Conservation (phyloP, 1,284 basidiomycete genomes). For the Phellinidium pouzarii region DNA sequence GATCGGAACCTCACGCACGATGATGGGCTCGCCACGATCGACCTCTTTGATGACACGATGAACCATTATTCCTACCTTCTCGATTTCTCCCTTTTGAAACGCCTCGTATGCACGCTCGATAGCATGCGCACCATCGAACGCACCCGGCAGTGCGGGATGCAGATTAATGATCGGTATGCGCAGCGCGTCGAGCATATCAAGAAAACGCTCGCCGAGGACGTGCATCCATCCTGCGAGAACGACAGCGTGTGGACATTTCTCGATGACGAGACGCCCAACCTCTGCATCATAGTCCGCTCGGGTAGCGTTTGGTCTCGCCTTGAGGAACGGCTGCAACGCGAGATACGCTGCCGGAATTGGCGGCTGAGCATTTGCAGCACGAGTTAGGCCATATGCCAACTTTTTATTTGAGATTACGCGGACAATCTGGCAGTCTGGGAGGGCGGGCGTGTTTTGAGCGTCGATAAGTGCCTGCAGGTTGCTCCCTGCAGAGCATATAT, state of each 20-base stretch:
- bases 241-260: slow-evolving; percentile 71
- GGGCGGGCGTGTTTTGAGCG: slow-evolving; percentile 59
- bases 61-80: slow-evolving; percentile 84
- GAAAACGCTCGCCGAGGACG: slow-evolving; percentile 55
- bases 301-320: slow-evolving; percentile 65
- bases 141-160: slow-evolving; percentile 91
- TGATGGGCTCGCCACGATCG: slow-evolving; percentile 83
- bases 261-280: slow-evolving; percentile 68
- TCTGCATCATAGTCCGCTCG: slow-evolving; percentile 84
- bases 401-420: slow-evolving; percentile 92
- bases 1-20: slow-evolving; percentile 77
- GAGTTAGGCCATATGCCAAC: slow-evolving; percentile 82
- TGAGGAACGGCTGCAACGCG: slow-evolving; percentile 81
- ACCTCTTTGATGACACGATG: slow-evolving; percentile 93
- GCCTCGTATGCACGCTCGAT: slow-evolving; percentile 88
- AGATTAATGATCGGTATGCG: slow-evolving; percentile 93
- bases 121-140: slow-evolving; percentile 90
- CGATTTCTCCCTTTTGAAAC: slow-evolving; percentile 75
- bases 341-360: slow-evolving; percentile 82
- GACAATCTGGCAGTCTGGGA: slow-evolving; percentile 67
- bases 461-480: slow-evolving; percentile 97
- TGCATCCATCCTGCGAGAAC: slow-evolving; percentile 99
- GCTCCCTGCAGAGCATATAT: slow-evolving; percentile 50
- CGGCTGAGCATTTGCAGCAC: slow-evolving; percentile 64
- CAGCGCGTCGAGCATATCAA: slow-evolving; percentile 35